Base-by-base conservation (phyloP, 176 grass and related monocot species). In the Hyparrhenia diplandra region DNA sequence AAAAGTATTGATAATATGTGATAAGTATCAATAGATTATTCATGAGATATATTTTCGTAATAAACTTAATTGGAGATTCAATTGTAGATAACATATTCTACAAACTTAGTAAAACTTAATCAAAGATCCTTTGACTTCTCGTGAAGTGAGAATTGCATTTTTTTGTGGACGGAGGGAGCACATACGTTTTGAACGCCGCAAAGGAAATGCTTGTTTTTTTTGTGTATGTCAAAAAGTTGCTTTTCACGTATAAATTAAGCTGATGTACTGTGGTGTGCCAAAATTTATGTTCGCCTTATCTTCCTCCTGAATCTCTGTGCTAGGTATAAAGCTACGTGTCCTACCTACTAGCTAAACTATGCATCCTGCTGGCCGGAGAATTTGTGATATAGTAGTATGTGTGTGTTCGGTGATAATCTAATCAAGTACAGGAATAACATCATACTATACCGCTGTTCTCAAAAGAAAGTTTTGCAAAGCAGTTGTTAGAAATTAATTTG, bases 281-380 rank as follows among this genome's bases (percentile, higher is more conserved):
- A 71, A 71, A 71, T 71, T 8, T 20, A 73, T 21, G 70, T 73
- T 73, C 27, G 51, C 27, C 27, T 52, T 73, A 73, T 27, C 57
- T 72, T 73, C 69, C 80, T 64, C 39, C 68, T 82, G 57, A 82
- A 73, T 64, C 40, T 62, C 65, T 60, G 27, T 20, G 57, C 41
- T 31, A 28, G 47, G 47, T 51, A 51, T 51, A 51, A 51, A 51
- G 21, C 36, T 43, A 70, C 13, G 4, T 36, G 47, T 37, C 36
- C 32, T 39, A 10, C 54, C 8, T 58, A 13, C 2, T 31, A 20
- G 5, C 40, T 21, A 42, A 78, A 34, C 60, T 40, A 47, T 17
- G 7, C 39, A 64, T 64, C 40, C 32, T 21, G 60, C 11, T 34
- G 41, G 76, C 21, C n/a, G n/a, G n/a, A n/a, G 40, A 78, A 76